These are phyloP conservation scores for Echites panduratus DNA, from an alignment of 257 asterid species.

Conservation along the genomic window DNA sequence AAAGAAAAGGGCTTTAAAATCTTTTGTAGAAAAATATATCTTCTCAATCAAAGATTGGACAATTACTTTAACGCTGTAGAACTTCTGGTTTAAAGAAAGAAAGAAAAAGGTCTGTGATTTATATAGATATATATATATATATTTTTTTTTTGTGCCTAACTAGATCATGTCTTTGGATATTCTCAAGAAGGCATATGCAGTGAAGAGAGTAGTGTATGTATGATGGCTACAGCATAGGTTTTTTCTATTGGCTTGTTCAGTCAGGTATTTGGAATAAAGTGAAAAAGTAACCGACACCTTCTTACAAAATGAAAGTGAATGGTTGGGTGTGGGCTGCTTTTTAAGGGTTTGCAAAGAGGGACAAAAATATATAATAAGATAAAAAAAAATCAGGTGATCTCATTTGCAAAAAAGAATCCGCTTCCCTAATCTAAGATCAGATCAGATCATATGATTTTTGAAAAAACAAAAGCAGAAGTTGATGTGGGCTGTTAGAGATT, in stretches of 20 bases:
- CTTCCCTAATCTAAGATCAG: neutral
- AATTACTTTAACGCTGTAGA: neutral
- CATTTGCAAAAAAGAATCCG: constrained; percentile 5
- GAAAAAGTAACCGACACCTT: constrained; percentile 73
- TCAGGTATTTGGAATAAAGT: constrained; percentile 69
- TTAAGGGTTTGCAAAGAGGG: constrained; percentile 5
- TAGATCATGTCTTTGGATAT: constrained; percentile 10
- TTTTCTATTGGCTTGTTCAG: constrained; percentile 25
- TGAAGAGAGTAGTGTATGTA: neutral
- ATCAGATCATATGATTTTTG: constrained; percentile 18
- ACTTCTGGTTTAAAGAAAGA: neutral
- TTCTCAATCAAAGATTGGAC: neutral
- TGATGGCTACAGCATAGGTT: neutral
- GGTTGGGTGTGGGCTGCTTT: constrained; percentile 13
- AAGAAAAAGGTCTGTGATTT: constrained; percentile 4
- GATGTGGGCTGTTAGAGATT: constrained; percentile 29
- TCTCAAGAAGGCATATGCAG: neutral
- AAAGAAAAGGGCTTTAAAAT: neutral
- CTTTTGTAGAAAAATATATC: neutral
- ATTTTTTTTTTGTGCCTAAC: neutral
- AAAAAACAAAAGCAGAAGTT: constrained; percentile 6
- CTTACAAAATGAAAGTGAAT: constrained; percentile 62
- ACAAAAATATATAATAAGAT: neutral
- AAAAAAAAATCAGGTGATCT: constrained; percentile 13
- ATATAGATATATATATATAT: no score